phyloP scores from a whole-genome alignment of 345 rosid species.

The Carallia pectinifolia region DNA sequence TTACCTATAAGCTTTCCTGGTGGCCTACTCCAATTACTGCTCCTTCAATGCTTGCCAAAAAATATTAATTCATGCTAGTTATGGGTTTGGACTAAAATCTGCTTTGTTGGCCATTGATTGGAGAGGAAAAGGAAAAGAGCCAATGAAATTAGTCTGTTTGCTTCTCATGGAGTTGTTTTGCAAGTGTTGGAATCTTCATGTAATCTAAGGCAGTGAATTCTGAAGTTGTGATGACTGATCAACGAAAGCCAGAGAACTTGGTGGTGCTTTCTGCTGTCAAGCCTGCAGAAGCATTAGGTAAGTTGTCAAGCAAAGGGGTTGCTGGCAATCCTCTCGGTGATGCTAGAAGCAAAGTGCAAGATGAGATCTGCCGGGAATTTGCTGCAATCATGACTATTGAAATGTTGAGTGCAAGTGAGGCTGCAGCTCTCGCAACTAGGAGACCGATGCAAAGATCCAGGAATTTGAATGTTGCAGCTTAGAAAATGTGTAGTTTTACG shows the following conservation, averaged over 20 bases:
- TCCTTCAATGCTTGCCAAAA: too few species aligned
- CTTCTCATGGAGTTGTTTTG: too few species aligned
- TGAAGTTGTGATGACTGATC: constrained; percentile 22
- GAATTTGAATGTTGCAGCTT: constrained; percentile 40
- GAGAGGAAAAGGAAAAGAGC: too few species aligned
- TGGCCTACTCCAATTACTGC: too few species aligned
- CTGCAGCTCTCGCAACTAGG: constrained; percentile 84
- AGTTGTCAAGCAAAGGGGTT: constrained; percentile 16
- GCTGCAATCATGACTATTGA: constrained; percentile 84
- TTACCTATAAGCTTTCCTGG: too few species aligned
- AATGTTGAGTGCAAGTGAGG: constrained; percentile 82
- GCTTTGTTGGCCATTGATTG: too few species aligned
- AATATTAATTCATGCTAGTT: too few species aligned
- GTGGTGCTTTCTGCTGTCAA: constrained; percentile 36
- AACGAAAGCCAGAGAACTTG: constrained; percentile 11
- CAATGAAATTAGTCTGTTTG: too few species aligned
- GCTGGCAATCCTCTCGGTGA: constrained; percentile 60
- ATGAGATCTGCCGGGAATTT: constrained; percentile 79
- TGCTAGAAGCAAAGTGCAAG: constrained; percentile 82
- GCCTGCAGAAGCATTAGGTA: constrained; percentile 30
- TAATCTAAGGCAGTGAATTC: constrained; percentile 7
- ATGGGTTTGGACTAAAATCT: too few species aligned
- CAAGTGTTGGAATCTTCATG: too few species aligned
- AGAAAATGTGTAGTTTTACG: neutral
- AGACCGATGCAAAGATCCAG: constrained; percentile 91